phyloP scores from a whole-genome alignment of 768 basidiomycete species.

The Leccinum fibrillosum region DNA sequence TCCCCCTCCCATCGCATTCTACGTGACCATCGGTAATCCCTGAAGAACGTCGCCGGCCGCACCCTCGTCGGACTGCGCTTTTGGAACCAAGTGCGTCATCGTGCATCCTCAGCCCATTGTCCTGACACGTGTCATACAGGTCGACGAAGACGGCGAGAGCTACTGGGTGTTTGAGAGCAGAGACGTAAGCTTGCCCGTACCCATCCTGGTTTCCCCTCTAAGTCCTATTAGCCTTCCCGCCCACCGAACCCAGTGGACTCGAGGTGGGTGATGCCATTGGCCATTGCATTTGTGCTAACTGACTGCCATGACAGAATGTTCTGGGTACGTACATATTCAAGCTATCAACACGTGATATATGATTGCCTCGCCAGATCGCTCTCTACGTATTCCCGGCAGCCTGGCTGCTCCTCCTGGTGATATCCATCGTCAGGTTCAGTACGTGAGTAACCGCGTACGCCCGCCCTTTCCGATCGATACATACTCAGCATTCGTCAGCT shows the following conservation, averaged over 20 bases:
- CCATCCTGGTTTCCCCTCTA: slow-evolving; percentile 5
- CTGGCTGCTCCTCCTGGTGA: slow-evolving; percentile 84
- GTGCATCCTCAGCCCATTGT: not conserved
- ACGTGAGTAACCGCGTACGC: slow-evolving; percentile 51
- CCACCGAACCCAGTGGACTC: slow-evolving; percentile 88
- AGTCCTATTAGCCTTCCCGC: slow-evolving; percentile 63
- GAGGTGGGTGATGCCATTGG: slow-evolving; percentile 48
- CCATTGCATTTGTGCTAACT: slow-evolving; percentile 3
- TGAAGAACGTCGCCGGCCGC: slow-evolving; percentile 88
- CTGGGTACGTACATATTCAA: slow-evolving; percentile 56
- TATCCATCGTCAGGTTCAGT: slow-evolving; percentile 86
- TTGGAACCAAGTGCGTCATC: slow-evolving; percentile 80
- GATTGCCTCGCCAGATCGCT: slow-evolving; percentile 55
- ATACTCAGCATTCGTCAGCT: slow-evolving; percentile 45
- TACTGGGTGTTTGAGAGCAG: slow-evolving; percentile 99
- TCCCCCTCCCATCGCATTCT: not conserved
- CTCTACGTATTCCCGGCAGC: slow-evolving; percentile 86
- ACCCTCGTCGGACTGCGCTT: slow-evolving; percentile 93
- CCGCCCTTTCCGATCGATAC: slow-evolving; percentile 5
- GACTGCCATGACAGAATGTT: slow-evolving; percentile 65
- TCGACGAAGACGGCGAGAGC: slow-evolving; percentile 93
- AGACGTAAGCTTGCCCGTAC: slow-evolving; percentile 58
- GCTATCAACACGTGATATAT: slow-evolving; percentile 7
- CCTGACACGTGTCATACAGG: slow-evolving; percentile 40
- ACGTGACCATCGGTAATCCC: slow-evolving; percentile 2